phyloP scores from a whole-genome alignment of 768 basidiomycete species.

The Terana coerulea region DNA sequence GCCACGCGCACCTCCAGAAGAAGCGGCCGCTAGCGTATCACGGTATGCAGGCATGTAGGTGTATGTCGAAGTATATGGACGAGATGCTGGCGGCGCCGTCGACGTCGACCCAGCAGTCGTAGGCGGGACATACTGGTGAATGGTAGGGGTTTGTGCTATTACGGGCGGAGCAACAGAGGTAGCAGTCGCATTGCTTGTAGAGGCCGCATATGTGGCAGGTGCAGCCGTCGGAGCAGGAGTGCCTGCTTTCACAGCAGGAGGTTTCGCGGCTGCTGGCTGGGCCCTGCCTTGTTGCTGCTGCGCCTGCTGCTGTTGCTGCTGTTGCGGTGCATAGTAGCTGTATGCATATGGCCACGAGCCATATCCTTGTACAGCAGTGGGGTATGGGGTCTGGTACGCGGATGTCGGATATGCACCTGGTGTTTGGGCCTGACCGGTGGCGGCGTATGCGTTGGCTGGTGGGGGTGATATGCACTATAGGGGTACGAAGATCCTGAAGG shows the following conservation, averaged over 20 bases:
- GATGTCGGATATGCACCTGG: slow-evolving; percentile 24
- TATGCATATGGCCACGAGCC: slow-evolving; percentile 60
- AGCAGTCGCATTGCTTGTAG: slow-evolving; percentile 24
- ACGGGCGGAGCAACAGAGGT: slow-evolving; percentile 22
- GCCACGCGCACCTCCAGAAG: slow-evolving; percentile 41
- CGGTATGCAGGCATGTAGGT: slow-evolving; percentile 51
- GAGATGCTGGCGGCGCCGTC: slow-evolving; percentile 9
- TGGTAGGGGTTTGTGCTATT: neutral
- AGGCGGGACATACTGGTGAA: slow-evolving; percentile 6
- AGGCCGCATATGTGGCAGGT: slow-evolving; percentile 14
- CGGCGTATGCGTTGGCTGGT: slow-evolving; percentile 1
- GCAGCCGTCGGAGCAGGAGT: slow-evolving; percentile 17
- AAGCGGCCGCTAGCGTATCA: slow-evolving; percentile 42
- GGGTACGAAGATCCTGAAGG: slow-evolving; percentile 55
- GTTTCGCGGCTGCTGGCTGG: neutral
- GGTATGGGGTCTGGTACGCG: slow-evolving; percentile 36
- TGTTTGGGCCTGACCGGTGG: slow-evolving; percentile 14
- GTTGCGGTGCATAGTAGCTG: slow-evolving; percentile 48
- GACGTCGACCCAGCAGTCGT: slow-evolving; percentile 23
- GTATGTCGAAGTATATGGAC: slow-evolving; percentile 40
- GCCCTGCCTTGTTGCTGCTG: slow-evolving; percentile 14
- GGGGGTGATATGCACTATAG: slow-evolving; percentile 53
- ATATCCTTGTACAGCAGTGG: slow-evolving; percentile 64
- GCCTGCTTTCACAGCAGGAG: slow-evolving; percentile 2
- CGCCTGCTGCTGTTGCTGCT: slow-evolving; percentile 24